phyloP scores from a whole-genome alignment of 106 monocot species.

The Allium fistulosum region DNA sequence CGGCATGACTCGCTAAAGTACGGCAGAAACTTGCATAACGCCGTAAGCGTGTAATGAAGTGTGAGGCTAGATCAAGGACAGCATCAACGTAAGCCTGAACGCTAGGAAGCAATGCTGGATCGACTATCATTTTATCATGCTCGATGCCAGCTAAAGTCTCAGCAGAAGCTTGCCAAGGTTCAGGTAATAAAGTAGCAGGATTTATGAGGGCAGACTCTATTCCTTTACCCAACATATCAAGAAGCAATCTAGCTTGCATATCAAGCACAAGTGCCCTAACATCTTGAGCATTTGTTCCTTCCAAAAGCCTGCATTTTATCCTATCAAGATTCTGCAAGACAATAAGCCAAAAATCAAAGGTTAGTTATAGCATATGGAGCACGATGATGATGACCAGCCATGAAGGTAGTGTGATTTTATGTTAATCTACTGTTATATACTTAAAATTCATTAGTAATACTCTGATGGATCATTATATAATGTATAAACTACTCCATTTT shows the following conservation, averaged over 20 bases:
- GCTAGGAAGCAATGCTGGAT: constrained; percentile 64
- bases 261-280: constrained; percentile 96
- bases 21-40: constrained; percentile 99
- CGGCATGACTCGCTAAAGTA: constrained; percentile 97
- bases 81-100: constrained; percentile 99
- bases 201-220: constrained; percentile 92
- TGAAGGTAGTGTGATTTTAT: too few species aligned
- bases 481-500: too few species aligned
- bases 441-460: too few species aligned
- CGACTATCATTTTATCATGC: constrained; percentile 91
- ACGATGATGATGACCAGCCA: too few species aligned
- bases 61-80: constrained; percentile 91
- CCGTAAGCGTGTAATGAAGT: constrained; percentile 93
- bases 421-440: too few species aligned
- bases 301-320: constrained; percentile 94
- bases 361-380: too few species aligned
- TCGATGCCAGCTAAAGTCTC: constrained; percentile 83
- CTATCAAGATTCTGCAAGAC: constrained; percentile 82
- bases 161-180: constrained; percentile 91
- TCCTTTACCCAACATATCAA: constrained; percentile 98
- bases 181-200: constrained; percentile 73
- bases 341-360: not conserved
- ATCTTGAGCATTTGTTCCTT: constrained; percentile 99
- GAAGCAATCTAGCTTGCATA: constrained; percentile 94
- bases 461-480: too few species aligned